Evolutionary conservation across 1,284 basidiomycete species (phyloP), one percentile per base, ranked within the genome.

Genomic region (Erythrobasidium hasegawianum): DNA sequence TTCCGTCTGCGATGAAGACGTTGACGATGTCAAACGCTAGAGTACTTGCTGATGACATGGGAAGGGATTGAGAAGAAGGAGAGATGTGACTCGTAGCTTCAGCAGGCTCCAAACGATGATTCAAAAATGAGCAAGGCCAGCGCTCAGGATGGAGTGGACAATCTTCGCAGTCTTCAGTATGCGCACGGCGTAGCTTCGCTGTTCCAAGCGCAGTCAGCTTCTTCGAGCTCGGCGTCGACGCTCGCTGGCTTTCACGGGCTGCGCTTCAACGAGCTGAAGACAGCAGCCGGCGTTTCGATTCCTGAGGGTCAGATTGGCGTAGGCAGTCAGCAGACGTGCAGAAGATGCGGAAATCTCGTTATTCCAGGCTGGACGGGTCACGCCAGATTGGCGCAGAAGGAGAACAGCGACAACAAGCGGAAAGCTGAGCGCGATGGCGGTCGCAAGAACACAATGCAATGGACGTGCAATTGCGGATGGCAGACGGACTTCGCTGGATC

Each of bases 21-120:
- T 67, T 60, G 18, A 67, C 38, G n/a, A 67, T 38, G 10, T 67
- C 57, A 54, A 39, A 67, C 2, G 22, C 26, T 4, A 67, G 55
- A 22, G 47, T 58, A 8, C 16, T 57, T 4, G 22, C 26, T 24
- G 57, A 18, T 18, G 41, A 33, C 14, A 18, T 29, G 45, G 16
- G n/a, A 4, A 18, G 16, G n/a, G 45, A 47, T 24, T 47, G 45
- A 47, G 45, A 4, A 47, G 14, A 18, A 47, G n/a, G 16, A 18
- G n/a, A n/a, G n/a, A n/a, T n/a, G n/a, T 24, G n/a, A 47, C n/a
- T 24, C n/a, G 22, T n/a, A n/a, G n/a, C 22, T 47, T 47, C 45
- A 47, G 45, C 45, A 47, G 13, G 29, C 33, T 33, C 33, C 33
- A 33, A 33, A 33, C 11, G 33, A 11, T 5, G 4, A 5, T 33